Base-by-base conservation (phyloP, 2,329 filamentous ascomycete species). In the Pseudogymnoascus sp. region DNA sequence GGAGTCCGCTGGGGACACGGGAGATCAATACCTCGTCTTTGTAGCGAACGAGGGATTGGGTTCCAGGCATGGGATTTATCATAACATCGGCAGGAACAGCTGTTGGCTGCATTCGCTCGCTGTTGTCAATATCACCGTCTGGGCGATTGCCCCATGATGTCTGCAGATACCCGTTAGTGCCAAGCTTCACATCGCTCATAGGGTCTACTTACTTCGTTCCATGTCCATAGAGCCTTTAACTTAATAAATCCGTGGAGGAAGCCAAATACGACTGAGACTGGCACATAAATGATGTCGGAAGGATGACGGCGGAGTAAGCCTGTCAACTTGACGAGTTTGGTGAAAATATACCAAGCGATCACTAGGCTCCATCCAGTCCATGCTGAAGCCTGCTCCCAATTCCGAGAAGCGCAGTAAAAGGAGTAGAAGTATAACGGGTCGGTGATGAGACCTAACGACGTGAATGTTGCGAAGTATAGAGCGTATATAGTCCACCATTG, bases 81-180 rank as follows among this genome's bases (percentile, higher is more conserved):
- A 82, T 73, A 61, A 71, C 71, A 47, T 74, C 72, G 61, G 71
- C 73, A 26, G 69, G 71, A 10, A 69, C 68, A 35, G 70, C 70
- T 62, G 71, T 66, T 50, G 71, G 72, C 36, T 64, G 68, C 73
- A 74, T 74, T 63, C 89, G 87, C 69, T 86, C 82, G 67, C 83
- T 83, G 76, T 96, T 89, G 76, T 96, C 89, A 69, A 88, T 83
- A 76, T 97, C 93, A 73, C 91, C 93, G 71, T 95, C 93, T 71
- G 91, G 90, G 76, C 93, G 88, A 77, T 91, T 96, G 73, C 93
- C 93, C 93, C 93, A 97, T 62, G 92, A 93, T 50, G 93, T 97
- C 93, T 97, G 73, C 64, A 61, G 53, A 65, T 61, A 57, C 62
- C 61, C 23, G 35, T 67, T 60, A 69, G 70, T 64, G 66, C 68